These are phyloP conservation scores for Tremella mesenterica DNA, from an alignment of 768 basidiomycete genomes.

Conservation along the genomic window DNA sequence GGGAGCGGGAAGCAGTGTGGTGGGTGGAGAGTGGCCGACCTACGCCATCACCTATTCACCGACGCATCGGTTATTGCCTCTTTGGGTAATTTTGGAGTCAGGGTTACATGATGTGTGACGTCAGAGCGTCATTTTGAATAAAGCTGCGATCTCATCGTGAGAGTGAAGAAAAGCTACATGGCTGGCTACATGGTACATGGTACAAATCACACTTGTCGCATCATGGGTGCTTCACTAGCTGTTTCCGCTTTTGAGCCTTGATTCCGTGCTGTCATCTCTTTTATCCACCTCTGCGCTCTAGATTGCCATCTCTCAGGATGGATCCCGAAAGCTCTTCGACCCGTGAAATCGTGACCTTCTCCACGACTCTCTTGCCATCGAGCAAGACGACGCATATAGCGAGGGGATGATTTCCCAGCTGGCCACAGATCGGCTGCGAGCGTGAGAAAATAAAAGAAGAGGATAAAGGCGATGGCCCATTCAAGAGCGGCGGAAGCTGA, in stretches of 20 bases:
- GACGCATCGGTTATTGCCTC: too few relatives aligned
- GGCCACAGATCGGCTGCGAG: slow-evolving; percentile 47
- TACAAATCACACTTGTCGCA: neutral
- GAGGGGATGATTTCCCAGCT: slow-evolving; percentile 39
- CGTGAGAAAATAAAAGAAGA: slow-evolving; percentile 44
- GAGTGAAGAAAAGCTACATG: too few relatives aligned
- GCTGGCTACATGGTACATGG: too few relatives aligned
- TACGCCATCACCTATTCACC: too few relatives aligned
- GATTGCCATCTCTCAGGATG: slow-evolving; percentile 37
- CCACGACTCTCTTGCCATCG: slow-evolving; percentile 40
- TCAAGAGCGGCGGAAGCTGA: slow-evolving; percentile 43
- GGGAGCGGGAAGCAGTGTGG: neutral
- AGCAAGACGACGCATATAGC: slow-evolving; percentile 43
- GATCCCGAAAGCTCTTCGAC: slow-evolving; percentile 31
- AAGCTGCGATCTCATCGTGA: too few relatives aligned
- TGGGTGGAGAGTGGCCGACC: neutral
- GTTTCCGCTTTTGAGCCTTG: neutral
- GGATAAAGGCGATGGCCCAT: slow-evolving; percentile 43
- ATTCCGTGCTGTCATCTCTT: slow-evolving; percentile 27
- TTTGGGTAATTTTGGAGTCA: too few relatives aligned
- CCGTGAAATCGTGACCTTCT: slow-evolving; percentile 41
- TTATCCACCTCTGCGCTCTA: slow-evolving; percentile 16
- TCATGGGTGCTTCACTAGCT: neutral
- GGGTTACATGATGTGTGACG: too few relatives aligned
- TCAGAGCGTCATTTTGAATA: too few relatives aligned